Evolutionary conservation across 129 eudicot genomes (phyloP), one percentile per base, ranked within the genome.

Genomic region (Heracleum sosnowskyi): DNA sequence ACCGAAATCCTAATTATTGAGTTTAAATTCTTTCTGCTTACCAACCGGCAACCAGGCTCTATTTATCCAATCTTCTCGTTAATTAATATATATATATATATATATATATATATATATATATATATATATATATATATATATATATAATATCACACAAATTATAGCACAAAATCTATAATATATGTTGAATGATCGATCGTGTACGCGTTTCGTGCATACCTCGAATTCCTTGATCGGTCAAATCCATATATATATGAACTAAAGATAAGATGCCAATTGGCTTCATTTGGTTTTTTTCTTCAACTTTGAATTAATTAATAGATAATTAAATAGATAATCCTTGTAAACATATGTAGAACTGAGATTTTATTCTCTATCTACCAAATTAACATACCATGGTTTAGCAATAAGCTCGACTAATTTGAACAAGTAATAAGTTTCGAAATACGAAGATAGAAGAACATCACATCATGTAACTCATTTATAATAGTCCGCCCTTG

Each of bases 151-250:
- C 57, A 49, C 57, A 10, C 68, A 60, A 57, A 57, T 9, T 8
- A 53, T 6, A 7, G 2, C 62, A 53, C 29, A n/a, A n/a, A n/a
- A n/a, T n/a, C n/a, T n/a, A n/a, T 4, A 60, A 10, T n/a, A n/a
- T n/a, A 60, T 60, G n/a, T 60, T 60, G 28, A 60, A 57, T 55
- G 29, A 22, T 53, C 57, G n/a, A 49, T 51, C 33, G 1, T n/a
- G 66, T n/a, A 57, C 68, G 68, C 68, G 68, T 26, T 60, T 60
- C 68, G 68, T 60, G 68, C 68, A n/a, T 2, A 26, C 68, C 68
- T 57, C 64, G 4, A 57, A n/a, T 57, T 57, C 64, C 64, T 60
- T n/a, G 16, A n/a, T 60, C 68, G 34, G 68, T 60, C 68, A 60
- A 60, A n/a, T 15, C 34, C 68, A 7, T 20, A 18, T 11, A 44